Percentiles rank a stretch among this genome's conserved stretches.
phyloP scores from a whole-genome alignment of 371 early-diverging fungal species.

The Chytridium lagenaria region DNA sequence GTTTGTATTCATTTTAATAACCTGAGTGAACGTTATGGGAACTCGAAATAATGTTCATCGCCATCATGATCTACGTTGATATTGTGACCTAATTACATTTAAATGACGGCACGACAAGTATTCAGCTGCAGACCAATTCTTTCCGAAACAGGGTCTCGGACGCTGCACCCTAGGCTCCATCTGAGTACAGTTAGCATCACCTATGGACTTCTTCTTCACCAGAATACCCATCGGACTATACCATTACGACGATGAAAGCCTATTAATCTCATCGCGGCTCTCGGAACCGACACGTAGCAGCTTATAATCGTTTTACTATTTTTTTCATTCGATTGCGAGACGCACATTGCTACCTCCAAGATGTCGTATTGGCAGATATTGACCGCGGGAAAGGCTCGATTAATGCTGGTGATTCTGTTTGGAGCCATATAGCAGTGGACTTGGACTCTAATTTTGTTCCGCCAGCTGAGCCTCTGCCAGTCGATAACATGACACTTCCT shows the following conservation, averaged over 20 bases:
- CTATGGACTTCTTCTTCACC: slow-evolving; percentile 13
- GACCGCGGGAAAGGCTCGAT: not conserved
- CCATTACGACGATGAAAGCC: too few species aligned
- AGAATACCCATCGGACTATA: slow-evolving; percentile 13
- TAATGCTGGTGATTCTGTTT: not conserved
- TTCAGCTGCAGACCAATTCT: not conserved
- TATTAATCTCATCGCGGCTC: not conserved
- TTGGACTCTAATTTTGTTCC: not conserved
- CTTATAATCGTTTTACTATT: not conserved
- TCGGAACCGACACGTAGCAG: not conserved
- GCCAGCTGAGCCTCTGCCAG: not conserved
- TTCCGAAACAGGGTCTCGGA: not conserved
- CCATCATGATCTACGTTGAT: slow-evolving; percentile 21
- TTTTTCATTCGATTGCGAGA: not conserved
- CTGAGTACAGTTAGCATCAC: not conserved
- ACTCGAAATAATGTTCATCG: not conserved
- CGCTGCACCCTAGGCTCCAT: not conserved
- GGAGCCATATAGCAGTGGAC: too few species aligned
- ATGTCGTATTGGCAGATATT: not conserved
- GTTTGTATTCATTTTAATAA: not conserved
- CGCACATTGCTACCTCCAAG: slow-evolving; percentile 11
- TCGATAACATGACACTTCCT: too few species aligned
- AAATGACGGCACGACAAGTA: not conserved
- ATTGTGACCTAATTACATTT: not conserved
- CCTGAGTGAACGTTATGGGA: not conserved